Evolutionary conservation across 176 grass and related monocot genomes (phyloP).

Genomic region (Bolboschoenus planiculmis): DNA sequence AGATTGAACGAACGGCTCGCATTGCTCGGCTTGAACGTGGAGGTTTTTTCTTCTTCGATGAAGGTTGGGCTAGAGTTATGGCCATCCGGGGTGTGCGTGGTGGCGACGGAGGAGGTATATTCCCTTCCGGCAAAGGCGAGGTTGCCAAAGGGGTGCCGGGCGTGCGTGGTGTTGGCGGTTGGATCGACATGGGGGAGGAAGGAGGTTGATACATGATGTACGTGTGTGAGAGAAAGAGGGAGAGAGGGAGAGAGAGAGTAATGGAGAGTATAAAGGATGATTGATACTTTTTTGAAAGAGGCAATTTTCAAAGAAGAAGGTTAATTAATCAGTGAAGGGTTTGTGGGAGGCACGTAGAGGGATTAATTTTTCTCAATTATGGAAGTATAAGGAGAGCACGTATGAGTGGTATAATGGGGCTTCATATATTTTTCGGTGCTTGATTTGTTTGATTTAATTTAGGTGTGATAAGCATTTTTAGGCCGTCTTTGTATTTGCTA

Average conservation of each 20-base stretch:
- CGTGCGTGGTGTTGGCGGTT: slow-evolving; percentile 37
- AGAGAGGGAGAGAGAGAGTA: background rate
- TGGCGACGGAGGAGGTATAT: slow-evolving; percentile 22
- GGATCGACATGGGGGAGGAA: slow-evolving; percentile 54
- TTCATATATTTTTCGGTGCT: background rate
- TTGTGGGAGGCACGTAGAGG: slow-evolving; percentile 46
- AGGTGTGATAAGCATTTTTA: slow-evolving; percentile 4
- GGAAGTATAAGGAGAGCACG: slow-evolving; percentile 17
- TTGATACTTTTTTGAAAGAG: slow-evolving; percentile 22
- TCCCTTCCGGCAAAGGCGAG: background rate
- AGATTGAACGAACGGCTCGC: slow-evolving; percentile 68
- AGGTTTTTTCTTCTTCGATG: slow-evolving; percentile 45
- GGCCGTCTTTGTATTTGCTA: background rate
- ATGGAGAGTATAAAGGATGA: background rate
- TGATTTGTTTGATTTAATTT: background rate
- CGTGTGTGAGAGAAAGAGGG: background rate
- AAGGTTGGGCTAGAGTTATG: slow-evolving; percentile 56
- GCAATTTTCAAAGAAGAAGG: slow-evolving; percentile 13
- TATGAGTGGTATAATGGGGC: background rate
- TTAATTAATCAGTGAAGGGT: background rate
- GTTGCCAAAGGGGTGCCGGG: slow-evolving; percentile 16
- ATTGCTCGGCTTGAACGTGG: slow-evolving; percentile 41
- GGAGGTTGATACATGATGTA: slow-evolving; percentile 32
- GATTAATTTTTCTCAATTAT: background rate
- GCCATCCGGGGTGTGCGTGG: slow-evolving; percentile 39